Percentiles rank a stretch among this genome's conserved stretches.
Conservation (phyloP, 768 basidiomycete genomes). For the Serendipita sp. region DNA sequence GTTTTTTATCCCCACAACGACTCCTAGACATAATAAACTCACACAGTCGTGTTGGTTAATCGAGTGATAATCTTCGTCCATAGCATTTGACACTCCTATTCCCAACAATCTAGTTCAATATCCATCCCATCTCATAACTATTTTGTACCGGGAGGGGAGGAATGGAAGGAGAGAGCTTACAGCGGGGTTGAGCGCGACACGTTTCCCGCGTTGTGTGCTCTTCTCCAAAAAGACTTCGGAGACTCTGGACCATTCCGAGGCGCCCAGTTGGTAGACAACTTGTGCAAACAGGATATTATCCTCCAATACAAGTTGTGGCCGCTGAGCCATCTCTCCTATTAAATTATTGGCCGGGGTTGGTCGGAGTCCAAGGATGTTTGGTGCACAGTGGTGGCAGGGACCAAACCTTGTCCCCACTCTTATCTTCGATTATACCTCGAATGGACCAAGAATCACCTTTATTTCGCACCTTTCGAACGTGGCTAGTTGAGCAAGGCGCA, state of each 20-base stretch:
- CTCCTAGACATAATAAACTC: neutral
- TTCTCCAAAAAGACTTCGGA: neutral
- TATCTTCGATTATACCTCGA: neutral
- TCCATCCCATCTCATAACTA: no score
- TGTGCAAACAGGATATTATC: neutral
- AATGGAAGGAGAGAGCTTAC: no score
- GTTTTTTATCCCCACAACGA: neutral
- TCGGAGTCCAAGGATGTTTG: neutral
- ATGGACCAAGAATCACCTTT: conserved; percentile 12
- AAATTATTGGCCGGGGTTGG: neutral
- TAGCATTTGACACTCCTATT: neutral
- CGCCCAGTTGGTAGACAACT: neutral
- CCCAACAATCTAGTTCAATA: no score
- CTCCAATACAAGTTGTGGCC: neutral
- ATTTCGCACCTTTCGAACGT: conserved; percentile 26
- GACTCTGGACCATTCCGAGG: neutral
- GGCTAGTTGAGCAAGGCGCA: conserved; percentile 36
- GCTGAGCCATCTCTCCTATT: neutral
- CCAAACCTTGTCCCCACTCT: neutral
- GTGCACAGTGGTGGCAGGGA: neutral
- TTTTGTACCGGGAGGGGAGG: no score
- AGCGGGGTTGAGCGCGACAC: neutral
- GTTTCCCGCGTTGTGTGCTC: neutral
- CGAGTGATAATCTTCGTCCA: neutral
- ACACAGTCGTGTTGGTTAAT: neutral